Base-by-base conservation (phyloP, 805 yeast species). In the Saturnispora silvae region DNA sequence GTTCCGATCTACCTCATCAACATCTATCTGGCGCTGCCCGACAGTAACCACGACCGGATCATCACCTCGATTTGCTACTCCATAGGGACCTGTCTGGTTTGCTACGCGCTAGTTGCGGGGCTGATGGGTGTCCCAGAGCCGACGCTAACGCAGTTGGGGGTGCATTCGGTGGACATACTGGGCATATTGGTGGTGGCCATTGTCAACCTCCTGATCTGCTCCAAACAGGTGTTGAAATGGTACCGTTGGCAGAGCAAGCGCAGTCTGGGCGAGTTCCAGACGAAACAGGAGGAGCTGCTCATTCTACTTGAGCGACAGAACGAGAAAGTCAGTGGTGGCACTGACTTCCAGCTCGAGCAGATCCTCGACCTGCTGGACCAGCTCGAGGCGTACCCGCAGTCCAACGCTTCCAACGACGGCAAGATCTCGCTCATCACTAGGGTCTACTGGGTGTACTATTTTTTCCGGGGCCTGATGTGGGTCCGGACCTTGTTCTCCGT, bases 391-490 rank as follows among this genome's bases (percentile, higher is more conserved):
- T 22, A 22, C 10, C 10, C 24, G 7, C 24, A 7, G 10, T 7
- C 24, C 7, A n/a, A n/a, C n/a, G n/a, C n/a, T n/a, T n/a, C n/a
- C n/a, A n/a, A n/a, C n/a, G n/a, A n/a, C n/a, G n/a, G n/a, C n/a
- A 22, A 22, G 24, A 22, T 8, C 7, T 22, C 24, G 10, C 7
- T 22, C 10, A 8, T 7, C 10, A 10, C 10, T 13, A 24, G 15
- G 9, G 20, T 14, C 11, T 36, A 36, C 20, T 36, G 39, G 39
- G 31, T 15, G 5, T 36, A 36, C 24, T 36, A 34, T 23, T 30
- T 36, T 16, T 30, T 36, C 17, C 18, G 39, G 16, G 29, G 34
- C 8, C 9, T 18, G 4, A 36, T 36, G 39, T 36, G 39, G 39
- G 20, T 36, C 4, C 15, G 14, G 13, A 36, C 39, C 4, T 8